A percentile compares a stretch with the other conserved stretches of the same genome.
phyloP scores from a whole-genome alignment of 2,329 filamentous ascomycete genomes.

The Ceratocystis papillata region DNA sequence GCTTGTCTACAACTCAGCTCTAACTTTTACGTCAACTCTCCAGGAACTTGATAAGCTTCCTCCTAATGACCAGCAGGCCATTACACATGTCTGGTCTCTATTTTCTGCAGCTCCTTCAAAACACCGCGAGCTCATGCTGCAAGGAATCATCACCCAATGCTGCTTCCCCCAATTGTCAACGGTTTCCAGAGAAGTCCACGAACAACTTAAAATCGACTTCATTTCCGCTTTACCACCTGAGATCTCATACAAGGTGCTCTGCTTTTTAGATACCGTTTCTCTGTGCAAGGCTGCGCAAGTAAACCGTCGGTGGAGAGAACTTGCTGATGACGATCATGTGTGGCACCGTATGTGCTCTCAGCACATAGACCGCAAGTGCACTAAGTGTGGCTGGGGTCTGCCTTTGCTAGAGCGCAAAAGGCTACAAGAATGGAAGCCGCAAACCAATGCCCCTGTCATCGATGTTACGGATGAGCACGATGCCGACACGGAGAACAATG shows the following conservation, averaged over 20 bases:
- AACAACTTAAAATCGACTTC: constrained; percentile 97
- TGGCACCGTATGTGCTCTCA: constrained; percentile 98
- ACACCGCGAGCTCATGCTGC: constrained; percentile 90
- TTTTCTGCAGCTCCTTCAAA: constrained; percentile 93
- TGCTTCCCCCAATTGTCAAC: constrained; percentile 96
- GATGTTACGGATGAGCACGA: constrained; percentile 25
- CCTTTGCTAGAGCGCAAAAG: constrained; percentile 82
- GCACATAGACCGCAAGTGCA: constrained; percentile 87
- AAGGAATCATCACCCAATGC: constrained; percentile 90
- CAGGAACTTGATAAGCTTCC: constrained; percentile 74
- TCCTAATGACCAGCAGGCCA: constrained; percentile 80
- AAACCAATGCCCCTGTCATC: constrained; percentile 26
- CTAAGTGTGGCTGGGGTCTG: constrained; percentile 89
- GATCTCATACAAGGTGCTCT: constrained; percentile 85
- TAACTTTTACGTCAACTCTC: constrained; percentile 10
- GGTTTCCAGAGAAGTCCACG: constrained; percentile 78
- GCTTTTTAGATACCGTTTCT: constrained; percentile 83
- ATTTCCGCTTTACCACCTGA: constrained; percentile 78
- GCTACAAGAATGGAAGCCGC: constrained; percentile 70
- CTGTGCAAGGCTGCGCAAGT: constrained; percentile 95
- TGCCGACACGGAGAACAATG: constrained; percentile 23
- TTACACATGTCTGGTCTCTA: constrained; percentile 93
- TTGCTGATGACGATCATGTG: constrained; percentile 95
- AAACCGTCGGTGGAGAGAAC: constrained; percentile 70
- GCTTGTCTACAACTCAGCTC: not conserved